Evolutionary conservation across 2,329 filamentous ascomycete species (phyloP).

Genomic region (Dactylellina drechsleri): DNA sequence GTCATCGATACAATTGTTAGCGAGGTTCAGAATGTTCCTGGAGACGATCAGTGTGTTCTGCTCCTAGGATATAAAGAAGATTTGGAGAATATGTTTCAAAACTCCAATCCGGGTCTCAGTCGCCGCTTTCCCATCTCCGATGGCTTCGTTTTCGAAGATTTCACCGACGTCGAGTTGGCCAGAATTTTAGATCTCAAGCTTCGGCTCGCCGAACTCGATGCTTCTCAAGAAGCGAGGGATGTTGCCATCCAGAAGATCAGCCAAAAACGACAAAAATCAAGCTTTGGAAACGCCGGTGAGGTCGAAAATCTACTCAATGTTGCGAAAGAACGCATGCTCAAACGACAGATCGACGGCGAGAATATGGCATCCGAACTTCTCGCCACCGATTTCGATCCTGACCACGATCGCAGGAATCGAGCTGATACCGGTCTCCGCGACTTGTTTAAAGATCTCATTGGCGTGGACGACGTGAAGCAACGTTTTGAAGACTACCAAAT

Average conservation of each 20-base stretch:
- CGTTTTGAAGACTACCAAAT: constrained; percentile 69
- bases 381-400: constrained; percentile 68
- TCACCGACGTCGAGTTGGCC: constrained; percentile 68
- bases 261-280: constrained; percentile 70
- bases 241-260: constrained; percentile 71
- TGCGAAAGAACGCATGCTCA: constrained; percentile 68
- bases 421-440: constrained; percentile 65
- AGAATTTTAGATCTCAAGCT: constrained; percentile 73
- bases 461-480: constrained; percentile 68
- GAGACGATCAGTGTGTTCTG: constrained; percentile 77
- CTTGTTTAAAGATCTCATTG: constrained; percentile 71
- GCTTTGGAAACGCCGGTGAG: constrained; percentile 79
- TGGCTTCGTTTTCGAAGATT: constrained; percentile 77
- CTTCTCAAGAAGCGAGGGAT: constrained; percentile 66
- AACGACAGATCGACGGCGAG: constrained; percentile 60
- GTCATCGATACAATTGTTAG: constrained; percentile 80
- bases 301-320: constrained; percentile 74
- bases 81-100: constrained; percentile 78
- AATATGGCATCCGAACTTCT: constrained; percentile 59
- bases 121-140: constrained; percentile 73
- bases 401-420: constrained; percentile 68
- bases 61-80: constrained; percentile 76
- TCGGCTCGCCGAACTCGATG: constrained; percentile 67
- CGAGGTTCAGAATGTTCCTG: constrained; percentile 75
- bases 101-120: constrained; percentile 75